Evolutionary conservation across 768 basidiomycete genomes (phyloP).

Genomic region (Amanita pseudoporphyria): DNA sequence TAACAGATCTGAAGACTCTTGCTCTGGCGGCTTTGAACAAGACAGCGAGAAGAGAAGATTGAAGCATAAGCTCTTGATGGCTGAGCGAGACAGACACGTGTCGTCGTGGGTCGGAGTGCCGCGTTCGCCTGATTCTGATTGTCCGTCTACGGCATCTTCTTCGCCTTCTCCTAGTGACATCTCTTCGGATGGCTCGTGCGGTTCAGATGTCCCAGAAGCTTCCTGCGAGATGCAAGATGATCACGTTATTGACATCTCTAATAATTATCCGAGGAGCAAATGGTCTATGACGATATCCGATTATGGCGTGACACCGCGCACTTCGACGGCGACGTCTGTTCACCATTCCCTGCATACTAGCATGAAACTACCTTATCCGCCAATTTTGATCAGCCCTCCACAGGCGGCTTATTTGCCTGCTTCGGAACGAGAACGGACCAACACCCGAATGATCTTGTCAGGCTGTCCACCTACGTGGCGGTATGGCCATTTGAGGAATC

Average conservation of each 20-base stretch:
- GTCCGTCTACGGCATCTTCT: neutral
- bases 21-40: neutral
- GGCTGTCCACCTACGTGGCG: neutral
- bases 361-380: neutral
- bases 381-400: neutral
- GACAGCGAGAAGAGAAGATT: neutral
- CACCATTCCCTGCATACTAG: too few species aligned
- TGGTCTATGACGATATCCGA: constrained; percentile 8
- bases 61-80: constrained; percentile 2
- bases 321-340: neutral
- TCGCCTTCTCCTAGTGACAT: neutral
- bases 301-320: constrained; percentile 3
- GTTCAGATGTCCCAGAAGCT: neutral
- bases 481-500: constrained; percentile 1
- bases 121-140: neutral
- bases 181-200: neutral
- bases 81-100: neutral
- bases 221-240: neutral
- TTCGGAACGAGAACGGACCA: neutral
- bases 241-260: neutral
- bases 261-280: constrained; percentile 1
- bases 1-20: neutral
- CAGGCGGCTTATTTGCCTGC: neutral
- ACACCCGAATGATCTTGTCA: neutral
- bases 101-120: neutral